Conservation (phyloP, 2,329 filamentous ascomycete species). For the Phaeosphaeria sp. region DNA sequence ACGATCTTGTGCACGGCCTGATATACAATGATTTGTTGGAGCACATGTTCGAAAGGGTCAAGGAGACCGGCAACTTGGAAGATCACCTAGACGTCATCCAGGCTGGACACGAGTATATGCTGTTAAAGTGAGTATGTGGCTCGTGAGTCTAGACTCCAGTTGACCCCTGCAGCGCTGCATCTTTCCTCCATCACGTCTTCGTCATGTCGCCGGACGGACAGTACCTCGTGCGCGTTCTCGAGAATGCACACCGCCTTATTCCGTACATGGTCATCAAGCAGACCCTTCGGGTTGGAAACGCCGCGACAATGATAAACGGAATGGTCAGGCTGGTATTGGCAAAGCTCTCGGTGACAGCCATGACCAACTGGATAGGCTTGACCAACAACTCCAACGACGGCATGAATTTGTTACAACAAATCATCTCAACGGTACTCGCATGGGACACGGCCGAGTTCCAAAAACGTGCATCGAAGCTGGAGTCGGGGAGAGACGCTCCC, state of each 20-base stretch:
- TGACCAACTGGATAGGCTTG: constrained; percentile 81
- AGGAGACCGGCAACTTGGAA: constrained; percentile 67
- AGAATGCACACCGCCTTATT: constrained; percentile 72
- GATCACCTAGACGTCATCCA: constrained; percentile 67
- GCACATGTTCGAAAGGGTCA: constrained; percentile 67
- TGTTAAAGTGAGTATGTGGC: constrained; percentile 67
- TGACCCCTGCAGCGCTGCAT: constrained; percentile 64
- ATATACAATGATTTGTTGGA: constrained; percentile 74
- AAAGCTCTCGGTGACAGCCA: constrained; percentile 75
- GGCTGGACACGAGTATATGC: constrained; percentile 70
- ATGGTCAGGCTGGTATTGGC: constrained; percentile 75
- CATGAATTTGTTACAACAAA: constrained; percentile 80
- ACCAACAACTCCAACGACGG: constrained; percentile 75
- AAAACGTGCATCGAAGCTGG: constrained; percentile 68
- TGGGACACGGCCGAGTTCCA: constrained; percentile 77
- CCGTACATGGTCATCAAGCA: constrained; percentile 76
- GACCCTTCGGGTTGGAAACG: constrained; percentile 77
- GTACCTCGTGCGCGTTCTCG: constrained; percentile 73
- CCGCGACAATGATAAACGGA: constrained; percentile 79
- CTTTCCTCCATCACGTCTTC: constrained; percentile 75
- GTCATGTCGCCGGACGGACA: constrained; percentile 77
- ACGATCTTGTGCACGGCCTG: constrained; percentile 68
- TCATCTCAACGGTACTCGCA: constrained; percentile 73
- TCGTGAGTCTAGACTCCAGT: background rate
- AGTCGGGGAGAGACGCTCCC: constrained; percentile 65